phyloP scores from a whole-genome alignment of 2,329 filamentous ascomycete species.

The Colletotrichum trifolii region DNA sequence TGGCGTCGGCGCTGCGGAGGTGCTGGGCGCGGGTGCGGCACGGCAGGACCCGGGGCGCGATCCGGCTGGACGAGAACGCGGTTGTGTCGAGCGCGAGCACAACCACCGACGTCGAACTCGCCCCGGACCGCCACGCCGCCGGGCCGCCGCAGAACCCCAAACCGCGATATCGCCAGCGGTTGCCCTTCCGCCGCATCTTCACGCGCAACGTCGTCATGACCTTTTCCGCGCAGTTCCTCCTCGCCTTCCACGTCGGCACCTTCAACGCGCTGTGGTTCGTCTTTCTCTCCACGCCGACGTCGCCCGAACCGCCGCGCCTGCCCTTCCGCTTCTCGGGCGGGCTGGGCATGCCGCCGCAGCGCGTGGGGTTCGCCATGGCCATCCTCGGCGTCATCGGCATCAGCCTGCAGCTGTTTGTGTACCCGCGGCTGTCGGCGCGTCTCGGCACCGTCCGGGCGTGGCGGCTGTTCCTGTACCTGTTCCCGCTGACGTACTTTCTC shows the following conservation, averaged over 20 bases:
- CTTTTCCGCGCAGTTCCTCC: conserved; percentile 74
- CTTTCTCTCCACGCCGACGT: conserved; percentile 75
- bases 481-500: conserved; percentile 75
- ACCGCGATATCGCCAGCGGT: conserved; percentile 56
- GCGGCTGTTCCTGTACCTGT: conserved; percentile 75
- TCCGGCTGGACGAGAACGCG: conserved; percentile 26
- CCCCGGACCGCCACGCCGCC: conserved; percentile 36
- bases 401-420: conserved; percentile 75
- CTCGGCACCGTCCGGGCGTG: conserved; percentile 77
- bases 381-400: conserved; percentile 83
- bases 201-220: conserved; percentile 65
- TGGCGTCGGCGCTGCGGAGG: conserved; percentile 45
- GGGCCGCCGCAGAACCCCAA: conserved; percentile 19
- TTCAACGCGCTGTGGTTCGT: conserved; percentile 83
- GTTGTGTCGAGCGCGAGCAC: conserved; percentile 44
- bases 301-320: conserved; percentile 46
- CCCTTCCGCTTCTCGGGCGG: conserved; percentile 78
- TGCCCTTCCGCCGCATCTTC: conserved; percentile 66
- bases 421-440: conserved; percentile 73
- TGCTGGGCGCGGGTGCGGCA: conserved; percentile 37
- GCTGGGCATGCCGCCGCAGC: conserved; percentile 76
- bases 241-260: conserved; percentile 78
- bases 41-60: neutral
- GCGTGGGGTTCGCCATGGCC: conserved; percentile 82
- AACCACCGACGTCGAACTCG: conserved; percentile 45